phyloP scores from a whole-genome alignment of 805 yeast species.

The Metschnikowia gelsemii region DNA sequence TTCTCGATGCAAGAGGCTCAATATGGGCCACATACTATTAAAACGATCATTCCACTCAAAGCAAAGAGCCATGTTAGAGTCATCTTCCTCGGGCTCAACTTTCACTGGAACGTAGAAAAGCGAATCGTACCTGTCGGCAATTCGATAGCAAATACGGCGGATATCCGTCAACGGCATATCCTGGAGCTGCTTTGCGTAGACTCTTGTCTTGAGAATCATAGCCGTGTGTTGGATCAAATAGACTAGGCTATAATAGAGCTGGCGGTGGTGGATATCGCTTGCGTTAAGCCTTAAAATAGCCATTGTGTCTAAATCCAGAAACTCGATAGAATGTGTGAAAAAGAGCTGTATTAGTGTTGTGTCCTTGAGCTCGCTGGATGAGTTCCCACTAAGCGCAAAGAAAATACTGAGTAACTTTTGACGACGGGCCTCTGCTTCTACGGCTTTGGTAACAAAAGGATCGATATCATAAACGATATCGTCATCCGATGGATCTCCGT shows the following conservation, averaged over 20 bases:
- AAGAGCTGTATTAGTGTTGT: constrained; percentile 17
- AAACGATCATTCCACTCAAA: constrained; percentile 25
- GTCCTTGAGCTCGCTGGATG: constrained; percentile 13
- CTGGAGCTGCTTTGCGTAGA: constrained; percentile 11
- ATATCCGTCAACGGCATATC: constrained; percentile 29
- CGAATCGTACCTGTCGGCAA: constrained; percentile 25
- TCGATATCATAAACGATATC: constrained; percentile 2
- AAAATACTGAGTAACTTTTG: constrained; percentile 8
- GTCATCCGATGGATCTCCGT: constrained; percentile 6
- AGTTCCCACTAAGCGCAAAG: constrained; percentile 4
- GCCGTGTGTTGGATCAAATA: constrained; percentile 13
- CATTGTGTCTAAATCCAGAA: constrained; percentile 17
- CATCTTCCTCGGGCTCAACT: constrained; percentile 6
- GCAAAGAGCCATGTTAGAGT: constrained; percentile 14
- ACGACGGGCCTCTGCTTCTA: constrained; percentile 13
- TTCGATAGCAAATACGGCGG: constrained; percentile 24
- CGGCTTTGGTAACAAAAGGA: constrained; percentile 14
- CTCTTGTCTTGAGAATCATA: constrained; percentile 6
- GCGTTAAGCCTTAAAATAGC: constrained; percentile 10
- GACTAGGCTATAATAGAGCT: constrained; percentile 11
- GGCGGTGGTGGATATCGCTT: constrained; percentile 7
- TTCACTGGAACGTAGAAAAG: constrained; percentile 27
- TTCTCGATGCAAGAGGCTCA: constrained; percentile 22
- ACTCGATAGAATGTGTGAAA: constrained; percentile 6
- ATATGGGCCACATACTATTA: constrained; percentile 32